These are phyloP conservation scores for Astrothelium macrocarpum DNA, from an alignment of 495 filamentous ascomycete genomes.

Conservation along the genomic window DNA sequence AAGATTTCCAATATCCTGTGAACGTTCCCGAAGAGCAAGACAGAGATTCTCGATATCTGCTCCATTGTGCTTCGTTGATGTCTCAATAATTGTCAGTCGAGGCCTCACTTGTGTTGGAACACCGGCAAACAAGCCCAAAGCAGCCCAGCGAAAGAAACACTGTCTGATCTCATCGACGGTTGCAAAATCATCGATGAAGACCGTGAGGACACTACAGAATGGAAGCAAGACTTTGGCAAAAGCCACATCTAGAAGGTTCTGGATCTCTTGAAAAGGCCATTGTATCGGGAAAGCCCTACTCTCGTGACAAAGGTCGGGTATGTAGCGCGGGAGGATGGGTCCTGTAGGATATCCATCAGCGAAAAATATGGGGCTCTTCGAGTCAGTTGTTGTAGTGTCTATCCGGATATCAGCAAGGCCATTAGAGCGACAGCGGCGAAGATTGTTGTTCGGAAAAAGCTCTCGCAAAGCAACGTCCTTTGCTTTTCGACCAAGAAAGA, in stretches of 20 bases:
- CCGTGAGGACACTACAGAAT: not conserved
- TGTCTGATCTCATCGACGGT: not conserved
- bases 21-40: not conserved
- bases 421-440: not conserved
- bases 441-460: constrained; percentile 1
- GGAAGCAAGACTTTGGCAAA: not conserved
- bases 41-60: not conserved
- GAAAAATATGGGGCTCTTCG: not conserved
- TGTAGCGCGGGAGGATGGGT: not conserved
- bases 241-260: not conserved
- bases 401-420: not conserved
- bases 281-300: not conserved
- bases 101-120: not conserved
- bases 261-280: not conserved
- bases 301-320: not conserved
- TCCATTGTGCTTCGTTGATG: not conserved
- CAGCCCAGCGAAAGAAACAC: not conserved
- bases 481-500: not conserved
- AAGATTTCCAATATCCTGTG: not conserved
- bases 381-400: not conserved
- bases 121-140: not conserved
- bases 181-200: not conserved
- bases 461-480: constrained; percentile 1
- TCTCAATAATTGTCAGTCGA: not conserved
- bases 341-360: not conserved